Percentiles rank a stretch among this genome's conserved stretches.
These are phyloP conservation scores for Neurospora sp. DNA, from an alignment of 495 filamentous ascomycete species.

Conservation along the genomic window DNA sequence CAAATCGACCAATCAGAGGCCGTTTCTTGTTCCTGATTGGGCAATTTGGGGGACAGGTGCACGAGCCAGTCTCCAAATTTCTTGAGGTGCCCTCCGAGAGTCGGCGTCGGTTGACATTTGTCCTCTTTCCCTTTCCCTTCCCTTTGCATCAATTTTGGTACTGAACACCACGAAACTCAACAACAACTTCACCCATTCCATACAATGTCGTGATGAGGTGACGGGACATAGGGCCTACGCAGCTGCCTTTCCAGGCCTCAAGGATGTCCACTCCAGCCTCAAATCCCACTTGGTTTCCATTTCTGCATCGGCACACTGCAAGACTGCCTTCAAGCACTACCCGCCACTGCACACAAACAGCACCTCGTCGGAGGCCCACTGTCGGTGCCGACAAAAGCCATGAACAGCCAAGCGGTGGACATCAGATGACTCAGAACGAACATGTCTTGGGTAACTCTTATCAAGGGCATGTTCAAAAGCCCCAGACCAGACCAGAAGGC, in stretches of 20 bases:
- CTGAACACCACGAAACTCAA: background rate
- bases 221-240: background rate
- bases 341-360: background rate
- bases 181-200: background rate
- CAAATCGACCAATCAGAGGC: background rate
- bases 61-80: background rate
- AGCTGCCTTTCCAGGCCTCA: background rate
- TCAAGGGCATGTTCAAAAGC: background rate
- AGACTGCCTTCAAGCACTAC: background rate
- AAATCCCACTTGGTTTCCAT: background rate
- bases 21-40: background rate
- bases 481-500: background rate
- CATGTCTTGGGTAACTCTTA: background rate
- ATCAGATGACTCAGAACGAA: background rate
- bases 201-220: background rate
- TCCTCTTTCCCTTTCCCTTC: background rate
- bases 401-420: background rate
- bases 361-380: background rate
- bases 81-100: background rate
- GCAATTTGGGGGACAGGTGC: background rate
- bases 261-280: background rate
- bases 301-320: background rate
- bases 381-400: background rate
- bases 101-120: too few relatives aligned
- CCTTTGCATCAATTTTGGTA: background rate